These are phyloP conservation scores for Cercospora sp. DNA, from an alignment of 2,329 filamentous ascomycete species.

Conservation along the genomic window DNA sequence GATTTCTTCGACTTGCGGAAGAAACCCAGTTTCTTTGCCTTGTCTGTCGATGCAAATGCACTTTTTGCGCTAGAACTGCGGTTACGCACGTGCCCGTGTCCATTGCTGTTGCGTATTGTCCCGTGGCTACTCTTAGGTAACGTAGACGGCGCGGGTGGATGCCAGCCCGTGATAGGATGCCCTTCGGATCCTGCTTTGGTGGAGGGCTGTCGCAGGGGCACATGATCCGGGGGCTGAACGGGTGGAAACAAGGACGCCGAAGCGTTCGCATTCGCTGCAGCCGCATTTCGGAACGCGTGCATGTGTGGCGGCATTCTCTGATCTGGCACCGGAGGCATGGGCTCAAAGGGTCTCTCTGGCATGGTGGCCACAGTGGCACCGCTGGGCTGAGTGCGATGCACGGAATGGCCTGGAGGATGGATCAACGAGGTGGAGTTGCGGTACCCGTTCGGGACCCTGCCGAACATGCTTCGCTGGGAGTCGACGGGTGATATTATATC, in stretches of 20 bases:
- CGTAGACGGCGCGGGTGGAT: constrained; percentile 35
- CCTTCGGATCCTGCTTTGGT: constrained; percentile 32
- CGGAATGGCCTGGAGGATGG: constrained; percentile 29
- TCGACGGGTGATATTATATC: constrained; percentile 28
- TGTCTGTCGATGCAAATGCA: constrained; percentile 30
- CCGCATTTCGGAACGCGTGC: constrained; percentile 37
- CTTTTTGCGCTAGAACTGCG: constrained; percentile 25
- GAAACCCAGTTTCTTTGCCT: constrained; percentile 34
- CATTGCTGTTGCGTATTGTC: constrained; percentile 9
- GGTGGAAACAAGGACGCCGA: constrained; percentile 36
- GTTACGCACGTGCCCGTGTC: constrained; percentile 18
- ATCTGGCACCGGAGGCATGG: constrained; percentile 9
- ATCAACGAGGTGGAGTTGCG: constrained; percentile 34
- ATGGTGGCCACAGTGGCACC: constrained; percentile 23
- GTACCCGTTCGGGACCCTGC: constrained; percentile 12
- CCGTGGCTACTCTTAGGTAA: constrained; percentile 19
- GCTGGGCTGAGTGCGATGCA: constrained; percentile 20
- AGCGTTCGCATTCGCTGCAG: constrained; percentile 22
- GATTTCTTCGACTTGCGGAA: constrained; percentile 26
- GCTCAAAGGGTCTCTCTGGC: constrained; percentile 7
- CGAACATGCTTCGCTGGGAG: constrained; percentile 12
- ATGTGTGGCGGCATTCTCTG: constrained; percentile 37
- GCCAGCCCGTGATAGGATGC: constrained; percentile 40
- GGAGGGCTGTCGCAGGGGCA: constrained; percentile 30
- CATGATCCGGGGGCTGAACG: constrained; percentile 30